phyloP scores from a whole-genome alignment of 352 stramenopile species.

The Phytophthora fragariaefolia region DNA sequence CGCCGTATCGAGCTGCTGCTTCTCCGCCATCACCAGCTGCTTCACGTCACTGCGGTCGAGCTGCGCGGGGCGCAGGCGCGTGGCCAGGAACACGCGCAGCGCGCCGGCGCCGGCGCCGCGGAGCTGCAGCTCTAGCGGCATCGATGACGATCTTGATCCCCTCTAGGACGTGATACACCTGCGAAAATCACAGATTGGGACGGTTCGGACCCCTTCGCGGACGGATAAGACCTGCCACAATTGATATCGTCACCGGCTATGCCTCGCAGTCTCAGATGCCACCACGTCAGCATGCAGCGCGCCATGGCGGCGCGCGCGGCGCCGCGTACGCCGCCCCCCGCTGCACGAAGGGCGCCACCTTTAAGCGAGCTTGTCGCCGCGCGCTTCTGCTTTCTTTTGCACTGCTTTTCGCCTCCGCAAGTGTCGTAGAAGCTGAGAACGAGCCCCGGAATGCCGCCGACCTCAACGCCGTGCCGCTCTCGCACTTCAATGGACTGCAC shows the following conservation, averaged over 20 bases:
- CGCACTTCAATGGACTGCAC: conserved; percentile 62
- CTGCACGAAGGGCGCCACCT: background rate
- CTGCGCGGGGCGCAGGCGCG: conserved; percentile 21
- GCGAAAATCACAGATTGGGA: too few species aligned
- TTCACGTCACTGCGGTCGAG: conserved; percentile 18
- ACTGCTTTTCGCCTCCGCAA: conserved; percentile 15
- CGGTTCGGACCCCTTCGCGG: background rate
- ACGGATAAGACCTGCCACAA: background rate
- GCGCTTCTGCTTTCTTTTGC: conserved; percentile 27
- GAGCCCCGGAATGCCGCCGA: too few species aligned
- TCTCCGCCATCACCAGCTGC: conserved; percentile 29
- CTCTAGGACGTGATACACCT: too few species aligned
- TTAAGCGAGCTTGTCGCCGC: conserved; percentile 12
- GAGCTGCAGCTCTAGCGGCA: conserved; percentile 32
- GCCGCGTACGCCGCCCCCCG: conserved; percentile 9
- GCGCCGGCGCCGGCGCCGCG: conserved; percentile 26
- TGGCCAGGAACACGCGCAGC: conserved; percentile 41
- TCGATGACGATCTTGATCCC: too few species aligned
- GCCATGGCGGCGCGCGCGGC: background rate
- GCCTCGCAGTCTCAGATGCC: conserved; percentile 28
- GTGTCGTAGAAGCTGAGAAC: conserved; percentile 15
- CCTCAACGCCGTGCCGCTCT: conserved; percentile 11
- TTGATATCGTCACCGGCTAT: background rate
- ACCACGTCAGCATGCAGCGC: conserved; percentile 30
- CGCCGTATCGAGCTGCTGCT: conserved; percentile 20